phyloP scores from a whole-genome alignment of 495 filamentous ascomycete genomes.

The Podospora didyma region DNA sequence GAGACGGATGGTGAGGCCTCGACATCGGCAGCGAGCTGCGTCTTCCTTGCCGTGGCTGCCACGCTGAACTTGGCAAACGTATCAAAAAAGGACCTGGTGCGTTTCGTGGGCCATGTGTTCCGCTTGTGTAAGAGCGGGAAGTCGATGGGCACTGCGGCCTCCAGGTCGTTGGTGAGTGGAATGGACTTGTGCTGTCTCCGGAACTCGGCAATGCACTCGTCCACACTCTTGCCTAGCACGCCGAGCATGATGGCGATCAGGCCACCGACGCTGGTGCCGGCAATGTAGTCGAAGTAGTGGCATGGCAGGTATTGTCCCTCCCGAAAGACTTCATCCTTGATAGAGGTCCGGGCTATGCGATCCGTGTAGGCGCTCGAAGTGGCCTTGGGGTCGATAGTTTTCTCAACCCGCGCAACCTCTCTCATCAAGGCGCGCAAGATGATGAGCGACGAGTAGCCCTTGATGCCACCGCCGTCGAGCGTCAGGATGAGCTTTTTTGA shows the following conservation, averaged over 20 bases:
- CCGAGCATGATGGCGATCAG: constrained; percentile 35
- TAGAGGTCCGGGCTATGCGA: constrained; percentile 15
- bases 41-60: constrained; percentile 9
- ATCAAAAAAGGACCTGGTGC: constrained; percentile 28
- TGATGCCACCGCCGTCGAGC: constrained; percentile 32
- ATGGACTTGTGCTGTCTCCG: constrained; percentile 27
- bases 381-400: constrained; percentile 14
- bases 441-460: constrained; percentile 29
- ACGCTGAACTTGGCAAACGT: constrained; percentile 27
- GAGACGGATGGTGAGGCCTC: background rate
- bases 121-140: constrained; percentile 22
- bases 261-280: constrained; percentile 35
- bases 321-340: constrained; percentile 43
- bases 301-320: constrained; percentile 45
- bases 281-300: constrained; percentile 44
- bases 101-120: constrained; percentile 27
- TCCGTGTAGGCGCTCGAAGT: constrained; percentile 24
- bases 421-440: constrained; percentile 25
- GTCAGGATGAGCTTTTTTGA: constrained; percentile 24
- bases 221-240: constrained; percentile 24
- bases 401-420: constrained; percentile 24
- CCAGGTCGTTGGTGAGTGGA: constrained; percentile 19
- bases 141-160: constrained; percentile 14
- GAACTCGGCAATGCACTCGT: constrained; percentile 29
- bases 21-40: background rate